Base-by-base conservation (phyloP, 2,329 filamentous ascomycete genomes). In the Fusarium cyanostomum region DNA sequence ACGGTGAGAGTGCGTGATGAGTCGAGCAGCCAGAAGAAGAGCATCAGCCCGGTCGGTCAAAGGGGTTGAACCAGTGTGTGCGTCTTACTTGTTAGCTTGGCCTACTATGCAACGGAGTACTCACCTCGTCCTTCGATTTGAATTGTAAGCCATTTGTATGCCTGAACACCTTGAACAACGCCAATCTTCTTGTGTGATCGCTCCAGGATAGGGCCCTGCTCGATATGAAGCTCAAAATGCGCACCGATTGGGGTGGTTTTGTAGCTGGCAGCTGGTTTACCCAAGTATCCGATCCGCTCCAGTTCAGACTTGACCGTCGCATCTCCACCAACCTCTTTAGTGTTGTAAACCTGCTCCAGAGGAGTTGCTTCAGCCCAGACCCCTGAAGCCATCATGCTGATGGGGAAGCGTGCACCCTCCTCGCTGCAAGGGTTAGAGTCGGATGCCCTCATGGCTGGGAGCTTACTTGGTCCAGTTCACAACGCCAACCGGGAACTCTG, bases 211-310 rank as follows among this genome's bases (percentile, higher is more conserved):
- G 72, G 72, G 0, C 72, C 73, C 73, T 96, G 92, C 73, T 96
- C 92, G 50, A 94, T 94, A 71, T 95, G 92, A 9, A 95, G 81
- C 74, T 94, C 90, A 71, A 94, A 93, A 74, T 94, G 90, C 1
- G 90, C 91, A 1, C 86, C 89, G 76, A 93, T 86, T 0, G 89
- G 89, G 1, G 46, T 63, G 2, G 64, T 39, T 3, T 64, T 45
- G 42, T 69, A 53, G 21, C 66, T 71, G 9, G 70, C 67, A 0
- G 69, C 59, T 0, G 81, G 76, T 0, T 75, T 66, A 12, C 91
- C 91, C 0, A 92, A 77, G 63, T 91, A 93, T 1, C 88, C 87
- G 46, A 93, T 92, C 12, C 89, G 82, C 70, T 90, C 80, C 0
- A 95, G 82, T 59, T 93, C 74, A 10, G 67, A 65, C 21, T 70